Base-by-base conservation (phyloP, 2,329 filamentous ascomycete species). In the Hymenoscyphus salicellus region DNA sequence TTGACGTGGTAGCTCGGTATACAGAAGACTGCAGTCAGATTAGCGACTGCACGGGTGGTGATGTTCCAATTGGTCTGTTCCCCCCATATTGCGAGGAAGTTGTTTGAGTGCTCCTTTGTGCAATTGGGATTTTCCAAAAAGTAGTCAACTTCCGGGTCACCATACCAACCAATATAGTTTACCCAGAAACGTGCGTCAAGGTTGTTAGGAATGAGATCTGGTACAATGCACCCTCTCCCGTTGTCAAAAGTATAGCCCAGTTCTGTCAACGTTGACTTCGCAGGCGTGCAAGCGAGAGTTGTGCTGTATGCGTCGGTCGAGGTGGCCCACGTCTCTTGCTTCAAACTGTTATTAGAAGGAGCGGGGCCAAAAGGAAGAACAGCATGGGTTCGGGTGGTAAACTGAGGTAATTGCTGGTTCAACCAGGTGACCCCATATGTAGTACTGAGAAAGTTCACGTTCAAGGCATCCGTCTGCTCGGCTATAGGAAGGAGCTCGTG, bases 381-480 rank as follows among this genome's bases (percentile, higher is more conserved):
- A 0, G 79, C 77, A 28, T 78, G 83, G 0, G 82, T 72, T 0
- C 73, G 32, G 0, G 79, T 78, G 36, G 80, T 84, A 61, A 80
- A 86, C 0, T 73, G 38, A 0, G 82, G 82, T 0, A 79, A 69
- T 0, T 72, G 71, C 17, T 85, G 82, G 0, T 78, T 77, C 0
- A 85, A 73, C 78, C 80, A 82, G 0, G 75, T 75, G 0, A 83
- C 77, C 0, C 78, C 79, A 61, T 83, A 84, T 0, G 79, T 79
- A 0, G 76, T 78, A 8, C 83, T 80, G 0, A 81, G 67, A 11
- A 83, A 77, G 0, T 76, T 70, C 0, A 75, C 69, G 1, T 77
- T 76, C 0, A 84, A 32, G 0, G 26, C 61, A 1, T 68, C 57
- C 0, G 63, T 52, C 49, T 81, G 79, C 2, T 75, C 7, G 0